These are phyloP conservation scores for Cercospora sp. DNA, from an alignment of 2,329 filamentous ascomycete genomes.

Conservation along the genomic window DNA sequence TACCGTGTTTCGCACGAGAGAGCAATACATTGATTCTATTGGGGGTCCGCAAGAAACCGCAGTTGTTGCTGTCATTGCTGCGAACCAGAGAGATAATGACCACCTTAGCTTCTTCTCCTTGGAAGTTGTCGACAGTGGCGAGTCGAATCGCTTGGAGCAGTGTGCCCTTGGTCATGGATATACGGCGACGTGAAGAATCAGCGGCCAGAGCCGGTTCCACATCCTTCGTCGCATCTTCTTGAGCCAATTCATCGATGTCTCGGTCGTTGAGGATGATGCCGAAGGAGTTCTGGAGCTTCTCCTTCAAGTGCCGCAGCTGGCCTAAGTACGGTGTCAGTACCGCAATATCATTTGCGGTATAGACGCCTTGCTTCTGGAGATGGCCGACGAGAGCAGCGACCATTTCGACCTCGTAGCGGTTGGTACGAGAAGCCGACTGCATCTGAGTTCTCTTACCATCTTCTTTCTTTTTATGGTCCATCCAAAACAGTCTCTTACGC, in stretches of 20 bases:
- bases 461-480: constrained; percentile 59
- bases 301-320: constrained; percentile 56
- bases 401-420: constrained; percentile 65
- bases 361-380: constrained; percentile 60
- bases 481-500: constrained; percentile 58
- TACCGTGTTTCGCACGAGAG: constrained; percentile 66
- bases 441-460: constrained; percentile 28
- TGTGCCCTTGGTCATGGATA: constrained; percentile 3
- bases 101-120: constrained; percentile 74
- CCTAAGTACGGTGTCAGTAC: constrained; percentile 68
- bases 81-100: constrained; percentile 71
- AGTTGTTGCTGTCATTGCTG: constrained; percentile 59
- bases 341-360: constrained; percentile 63
- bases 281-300: constrained; percentile 6
- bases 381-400: constrained; percentile 63
- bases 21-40: constrained; percentile 73
- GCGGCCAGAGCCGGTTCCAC: background rate
- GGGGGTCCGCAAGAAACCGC: constrained; percentile 65
- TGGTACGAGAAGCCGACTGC: constrained; percentile 50
- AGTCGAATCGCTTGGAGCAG: constrained; percentile 20
- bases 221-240: constrained; percentile 11
- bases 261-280: constrained; percentile 61
- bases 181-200: background rate
- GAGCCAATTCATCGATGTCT: constrained; percentile 17
- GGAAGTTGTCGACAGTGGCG: constrained; percentile 64